Base-by-base conservation (phyloP, 1,284 basidiomycete species). In the Cystobasidiaceae sp. region DNA sequence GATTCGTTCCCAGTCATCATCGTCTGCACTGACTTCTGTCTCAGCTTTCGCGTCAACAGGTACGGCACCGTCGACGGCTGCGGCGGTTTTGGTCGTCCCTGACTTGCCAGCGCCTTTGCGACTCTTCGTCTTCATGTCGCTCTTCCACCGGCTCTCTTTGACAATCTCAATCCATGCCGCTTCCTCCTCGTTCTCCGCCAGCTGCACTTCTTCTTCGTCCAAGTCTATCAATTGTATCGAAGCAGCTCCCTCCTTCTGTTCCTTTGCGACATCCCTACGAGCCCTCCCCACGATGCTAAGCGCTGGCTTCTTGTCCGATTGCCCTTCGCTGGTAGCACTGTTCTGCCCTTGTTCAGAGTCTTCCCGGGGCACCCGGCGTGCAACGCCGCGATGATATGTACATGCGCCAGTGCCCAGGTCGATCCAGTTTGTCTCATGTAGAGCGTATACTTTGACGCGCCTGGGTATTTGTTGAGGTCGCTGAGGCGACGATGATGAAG, bases 321-420 rank as follows among this genome's bases (percentile, higher is more conserved):
- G n/a, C n/a, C n/a, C n/a, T n/a, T n/a, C n/a, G n/a, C n/a, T n/a
- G n/a, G n/a, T n/a, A n/a, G n/a, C n/a, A n/a, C n/a, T n/a, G n/a
- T n/a, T n/a, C n/a, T n/a, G n/a, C n/a, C n/a, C n/a, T n/a, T n/a
- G n/a, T n/a, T n/a, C n/a, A n/a, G n/a, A n/a, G n/a, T n/a, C n/a
- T n/a, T n/a, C n/a, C n/a, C n/a, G n/a, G n/a, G n/a, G n/a, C n/a
- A n/a, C n/a, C 34, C 62, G 49, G 25, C 54, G 25, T 19, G 55
- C 3, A 30, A 59, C 37, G 1, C 46, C 25, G n/a, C 37, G 21
- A 48, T 67, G 86, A 39, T 91, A 91, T 71, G 87, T 88, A 77
- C 93, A 94, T 75, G 91, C 89, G 0, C 93, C 93, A 21, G 93
- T 96, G 48, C 93, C 93, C 74, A 91, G 85, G 80, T 97, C 93